These are phyloP conservation scores for Hysterangium stoloniferum DNA, from an alignment of 768 basidiomycete species.

Conservation along the genomic window DNA sequence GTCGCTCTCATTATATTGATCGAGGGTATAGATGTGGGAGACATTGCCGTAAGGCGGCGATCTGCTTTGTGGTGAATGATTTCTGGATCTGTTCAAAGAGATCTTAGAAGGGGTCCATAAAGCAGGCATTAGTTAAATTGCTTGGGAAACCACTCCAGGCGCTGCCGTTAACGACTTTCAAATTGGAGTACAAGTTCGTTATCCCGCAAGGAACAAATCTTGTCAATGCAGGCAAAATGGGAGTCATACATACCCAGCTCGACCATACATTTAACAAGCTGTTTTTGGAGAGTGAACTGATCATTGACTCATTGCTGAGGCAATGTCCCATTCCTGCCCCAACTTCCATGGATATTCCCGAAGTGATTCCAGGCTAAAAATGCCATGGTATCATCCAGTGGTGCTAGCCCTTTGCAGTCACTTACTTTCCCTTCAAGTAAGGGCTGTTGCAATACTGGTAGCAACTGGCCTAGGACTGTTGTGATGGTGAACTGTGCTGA, in stretches of 20 bases:
- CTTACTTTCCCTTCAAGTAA: too few species aligned
- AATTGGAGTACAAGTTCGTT: conserved; percentile 24
- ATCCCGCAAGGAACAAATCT: conserved; percentile 34
- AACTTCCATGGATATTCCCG: conserved; percentile 35
- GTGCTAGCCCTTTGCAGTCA: too few species aligned
- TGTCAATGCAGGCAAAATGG: conserved; percentile 34
- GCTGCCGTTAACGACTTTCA: conserved; percentile 28
- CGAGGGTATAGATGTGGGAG: conserved; percentile 36
- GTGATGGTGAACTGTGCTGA: too few species aligned
- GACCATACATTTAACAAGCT: conserved; percentile 29
- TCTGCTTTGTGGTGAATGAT: conserved; percentile 33
- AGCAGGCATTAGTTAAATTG: conserved; percentile 29
- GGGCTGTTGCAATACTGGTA: too few species aligned
- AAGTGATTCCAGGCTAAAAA: conserved; percentile 38
- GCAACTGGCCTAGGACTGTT: too few species aligned
- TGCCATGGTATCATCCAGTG: too few species aligned
- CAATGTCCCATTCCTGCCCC: conserved; percentile 29
- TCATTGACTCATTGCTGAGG: conserved; percentile 32
- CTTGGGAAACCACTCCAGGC: conserved; percentile 31
- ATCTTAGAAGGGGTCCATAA: conserved; percentile 34
- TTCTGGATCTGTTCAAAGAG: conserved; percentile 30
- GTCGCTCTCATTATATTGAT: conserved; percentile 37
- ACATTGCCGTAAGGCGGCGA: conserved; percentile 29
- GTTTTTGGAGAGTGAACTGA: conserved; percentile 30
- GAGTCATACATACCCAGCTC: conserved; percentile 39